phyloP scores from a whole-genome alignment of 2,329 filamentous ascomycete genomes.

The Exophiala alcalophila region DNA sequence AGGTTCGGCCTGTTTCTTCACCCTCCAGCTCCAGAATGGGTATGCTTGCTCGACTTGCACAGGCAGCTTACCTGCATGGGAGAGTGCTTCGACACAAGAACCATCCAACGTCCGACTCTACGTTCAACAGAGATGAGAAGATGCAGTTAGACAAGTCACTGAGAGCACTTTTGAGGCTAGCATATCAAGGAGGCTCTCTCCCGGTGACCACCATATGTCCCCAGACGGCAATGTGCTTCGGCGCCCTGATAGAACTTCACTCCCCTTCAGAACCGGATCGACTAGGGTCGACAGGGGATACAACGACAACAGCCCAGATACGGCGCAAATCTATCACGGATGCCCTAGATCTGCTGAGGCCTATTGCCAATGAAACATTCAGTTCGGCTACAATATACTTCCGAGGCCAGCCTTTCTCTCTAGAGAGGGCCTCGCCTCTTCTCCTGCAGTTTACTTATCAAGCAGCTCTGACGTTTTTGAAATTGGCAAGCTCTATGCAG shows the following conservation, averaged over 20 bases:
- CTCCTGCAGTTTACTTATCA: slow-evolving; percentile 13
- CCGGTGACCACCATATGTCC: slow-evolving; percentile 6
- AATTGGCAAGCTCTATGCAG: background rate
- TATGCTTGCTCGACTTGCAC: slow-evolving; percentile 12
- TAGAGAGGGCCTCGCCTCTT: slow-evolving; percentile 5
- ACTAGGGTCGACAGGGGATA: background rate
- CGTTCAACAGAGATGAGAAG: slow-evolving; percentile 4
- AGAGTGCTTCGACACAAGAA: slow-evolving; percentile 4
- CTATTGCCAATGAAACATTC: slow-evolving; percentile 1
- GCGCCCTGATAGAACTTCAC: slow-evolving; percentile 9
- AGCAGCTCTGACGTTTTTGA: slow-evolving; percentile 5
- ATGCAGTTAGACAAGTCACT: slow-evolving; percentile 6
- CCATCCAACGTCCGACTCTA: slow-evolving; percentile 7
- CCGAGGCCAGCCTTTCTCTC: slow-evolving; percentile 4
- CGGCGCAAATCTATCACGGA: background rate
- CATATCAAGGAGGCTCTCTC: slow-evolving; percentile 1
- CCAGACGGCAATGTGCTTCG: slow-evolving; percentile 8
- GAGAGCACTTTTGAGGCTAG: slow-evolving; percentile 7
- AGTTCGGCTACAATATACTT: background rate
- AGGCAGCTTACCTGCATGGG: slow-evolving; percentile 5
- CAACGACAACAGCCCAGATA: background rate
- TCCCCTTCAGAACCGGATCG: background rate
- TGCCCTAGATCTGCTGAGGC: slow-evolving; percentile 2
- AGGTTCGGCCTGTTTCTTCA: background rate
- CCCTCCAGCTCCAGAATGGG: slow-evolving; percentile 8